A percentile compares a stretch with the other conserved stretches of the same genome.
Evolutionary conservation across 805 yeast species (phyloP).

Genomic region (Brettanomyces naardenensis): DNA sequence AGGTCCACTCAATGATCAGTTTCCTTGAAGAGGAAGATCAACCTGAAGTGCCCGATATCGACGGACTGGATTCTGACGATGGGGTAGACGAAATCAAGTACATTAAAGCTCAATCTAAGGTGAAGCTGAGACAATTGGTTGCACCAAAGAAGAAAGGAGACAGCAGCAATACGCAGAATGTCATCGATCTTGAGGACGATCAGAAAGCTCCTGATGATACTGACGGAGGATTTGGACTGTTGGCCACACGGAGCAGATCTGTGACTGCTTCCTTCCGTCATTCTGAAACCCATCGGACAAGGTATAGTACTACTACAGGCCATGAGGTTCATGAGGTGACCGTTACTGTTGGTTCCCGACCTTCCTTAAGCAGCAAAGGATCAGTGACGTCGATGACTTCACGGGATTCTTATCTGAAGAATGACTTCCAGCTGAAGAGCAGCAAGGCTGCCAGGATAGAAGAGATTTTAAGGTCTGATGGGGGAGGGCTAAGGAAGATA

Average conservation of each 20-base stretch:
- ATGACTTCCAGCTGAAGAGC: constrained; percentile 6
- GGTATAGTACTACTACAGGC: constrained; percentile 18
- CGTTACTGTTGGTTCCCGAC: constrained; percentile 22
- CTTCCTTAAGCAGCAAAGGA: constrained; percentile 17
- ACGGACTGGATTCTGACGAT: constrained; percentile 27
- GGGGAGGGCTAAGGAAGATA: constrained; percentile 9
- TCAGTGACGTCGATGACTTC: constrained; percentile 22
- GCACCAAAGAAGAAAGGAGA: constrained; percentile 25
- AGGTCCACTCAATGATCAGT: constrained; percentile 19
- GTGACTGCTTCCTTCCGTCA: constrained; percentile 23
- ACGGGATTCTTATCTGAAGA: constrained; percentile 4
- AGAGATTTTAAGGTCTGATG: constrained; percentile 10
- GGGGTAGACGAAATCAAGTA: constrained; percentile 31
- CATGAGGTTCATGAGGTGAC: constrained; percentile 21
- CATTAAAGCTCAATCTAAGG: constrained; percentile 23
- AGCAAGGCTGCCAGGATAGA: constrained; percentile 15
- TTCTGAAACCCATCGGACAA: constrained; percentile 9
- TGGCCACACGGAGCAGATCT: constrained; percentile 19
- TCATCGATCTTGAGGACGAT: constrained; percentile 18
- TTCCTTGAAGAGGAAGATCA: constrained; percentile 22
- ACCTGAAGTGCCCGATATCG: constrained; percentile 24
- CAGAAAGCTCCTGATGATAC: not conserved
- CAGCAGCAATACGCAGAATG: not conserved
- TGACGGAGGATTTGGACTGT: constrained; percentile 15
- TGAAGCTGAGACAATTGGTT: constrained; percentile 47